Evolutionary conservation across 2,329 filamentous ascomycete genomes (phyloP), one percentile per base, ranked within the genome.

Genomic region (Fusarium mexicanum): DNA sequence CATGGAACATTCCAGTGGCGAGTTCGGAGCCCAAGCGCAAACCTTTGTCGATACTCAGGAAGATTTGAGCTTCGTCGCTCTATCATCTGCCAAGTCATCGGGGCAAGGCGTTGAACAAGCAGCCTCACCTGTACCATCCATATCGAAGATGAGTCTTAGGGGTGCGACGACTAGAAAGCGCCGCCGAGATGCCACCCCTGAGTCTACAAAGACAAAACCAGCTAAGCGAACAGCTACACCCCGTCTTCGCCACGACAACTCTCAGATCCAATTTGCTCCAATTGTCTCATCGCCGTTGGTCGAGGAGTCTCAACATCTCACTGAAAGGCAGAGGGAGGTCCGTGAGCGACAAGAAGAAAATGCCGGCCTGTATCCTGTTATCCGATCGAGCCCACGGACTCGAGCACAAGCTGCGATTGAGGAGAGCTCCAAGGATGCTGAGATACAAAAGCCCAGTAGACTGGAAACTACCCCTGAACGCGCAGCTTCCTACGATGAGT

Each of bases 241-340:
- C 24, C 89, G 88, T 67, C 85, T 91, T 35, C 90, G 93, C 40
- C 94, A 97, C 76, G 90, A 97, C 71, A 89, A 97, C 81, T 97
- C 94, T 2, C 94, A 97, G 78, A 88, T 97, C 33, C 88, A 93
- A 48, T 96, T 96, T 77, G 90, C 92, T 6, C 84, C 90, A 0
- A 92, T 96, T 53, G 87, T 89, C 37, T 90, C 91, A 1, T 81
- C 87, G 7, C 83, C 86, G 9, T 81, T 84, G 20, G 83, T 81
- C 2, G 79, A 87, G 6, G 91, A 94, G 64, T 94, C 93, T 2
- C 94, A 96, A 76, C 83, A 91, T 24, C 84, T 97, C 55, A 97
- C 94, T 0, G 93, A 95, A 41, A 89, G 91, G 48, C 94, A 97
- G 80, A 92, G 88, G 77, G 94, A 97, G 77, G 90, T 96, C 47